Evolutionary conservation across 169 alveolate species (phyloP), one percentile per base, ranked within the genome.

Genomic region (Plasmodium sp.): DNA sequence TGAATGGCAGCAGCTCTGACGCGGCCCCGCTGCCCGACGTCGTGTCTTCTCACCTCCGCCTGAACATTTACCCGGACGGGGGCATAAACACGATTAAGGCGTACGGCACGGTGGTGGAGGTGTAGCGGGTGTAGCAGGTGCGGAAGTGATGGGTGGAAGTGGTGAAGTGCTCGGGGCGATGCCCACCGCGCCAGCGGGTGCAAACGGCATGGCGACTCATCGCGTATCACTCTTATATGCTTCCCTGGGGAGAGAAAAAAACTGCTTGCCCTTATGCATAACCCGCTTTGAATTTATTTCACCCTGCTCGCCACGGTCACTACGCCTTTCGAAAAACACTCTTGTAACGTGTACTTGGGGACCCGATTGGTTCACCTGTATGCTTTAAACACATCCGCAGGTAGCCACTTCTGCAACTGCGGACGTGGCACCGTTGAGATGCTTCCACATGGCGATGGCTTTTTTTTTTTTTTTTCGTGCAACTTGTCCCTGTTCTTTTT

Each of bases 31-130:
- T 45, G 67, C 71, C 22, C 16, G 84, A 36, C 31, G 22, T 77
- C 5, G 27, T 51, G 12, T 92, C 95, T 3, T 81, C 95, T 1
- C 95, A 92, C 31, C 84, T 92, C n/a, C 95, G 95, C 31, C 48
- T 92, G 43, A 92, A 92, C 41, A 92, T 92, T 82, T 92, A 82
- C 73, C 95, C 95, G 10, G 95, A 92, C 43, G 95, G 95, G 31
- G 95, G 95, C 10, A 92, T 92, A 71, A 92, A 92, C 45, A 92
- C 95, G n/a, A 72, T 92, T 22, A 92, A 92, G n/a, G 95, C 67
- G 18, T 92, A 72, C 43, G 95, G 95, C 22, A 45, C 84, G 5
- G 93, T 86, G 36, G 7, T 86, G 12, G 93, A 86, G 58, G 36
- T 43, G 62, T 86, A 77, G 36, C 43, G 51, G 22, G 16, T 3